These are phyloP conservation scores for Glonium stellatum DNA, from an alignment of 495 filamentous ascomycete species.

Conservation along the genomic window DNA sequence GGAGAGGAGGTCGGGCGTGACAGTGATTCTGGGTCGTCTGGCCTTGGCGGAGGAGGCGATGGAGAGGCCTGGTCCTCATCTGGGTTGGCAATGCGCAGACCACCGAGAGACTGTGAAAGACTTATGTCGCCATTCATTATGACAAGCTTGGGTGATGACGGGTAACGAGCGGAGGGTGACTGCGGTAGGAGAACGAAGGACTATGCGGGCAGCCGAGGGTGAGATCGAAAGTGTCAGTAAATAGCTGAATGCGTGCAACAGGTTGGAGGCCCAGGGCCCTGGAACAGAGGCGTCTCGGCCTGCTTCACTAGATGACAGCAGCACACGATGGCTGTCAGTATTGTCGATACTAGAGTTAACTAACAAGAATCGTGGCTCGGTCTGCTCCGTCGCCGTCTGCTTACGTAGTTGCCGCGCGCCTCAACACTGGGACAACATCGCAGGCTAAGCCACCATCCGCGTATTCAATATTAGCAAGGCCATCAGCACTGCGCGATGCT, in stretches of 20 bases:
- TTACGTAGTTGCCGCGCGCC: neutral
- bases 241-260: neutral
- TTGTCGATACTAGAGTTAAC: neutral
- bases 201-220: slow-evolving; percentile 8
- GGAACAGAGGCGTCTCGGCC: neutral
- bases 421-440: slow-evolving; percentile 1
- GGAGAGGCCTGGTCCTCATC: slow-evolving; percentile 53
- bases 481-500: no score
- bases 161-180: slow-evolving; percentile 19
- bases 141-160: slow-evolving; percentile 3
- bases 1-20: slow-evolving; percentile 22
- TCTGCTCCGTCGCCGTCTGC: neutral
- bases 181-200: slow-evolving; percentile 2
- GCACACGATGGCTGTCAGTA: neutral
- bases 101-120: slow-evolving; percentile 85
- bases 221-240: neutral
- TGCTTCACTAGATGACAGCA: neutral
- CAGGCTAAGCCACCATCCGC: no score
- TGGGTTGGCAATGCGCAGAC: slow-evolving; percentile 94
- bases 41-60: slow-evolving; percentile 48
- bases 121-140: slow-evolving; percentile 87
- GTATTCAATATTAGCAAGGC: no score
- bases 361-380: neutral
- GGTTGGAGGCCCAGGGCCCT: neutral
- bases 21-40: slow-evolving; percentile 37